phyloP scores from a whole-genome alignment of 176 grass and related monocot genomes.

The Bothriochloa decipiens region DNA sequence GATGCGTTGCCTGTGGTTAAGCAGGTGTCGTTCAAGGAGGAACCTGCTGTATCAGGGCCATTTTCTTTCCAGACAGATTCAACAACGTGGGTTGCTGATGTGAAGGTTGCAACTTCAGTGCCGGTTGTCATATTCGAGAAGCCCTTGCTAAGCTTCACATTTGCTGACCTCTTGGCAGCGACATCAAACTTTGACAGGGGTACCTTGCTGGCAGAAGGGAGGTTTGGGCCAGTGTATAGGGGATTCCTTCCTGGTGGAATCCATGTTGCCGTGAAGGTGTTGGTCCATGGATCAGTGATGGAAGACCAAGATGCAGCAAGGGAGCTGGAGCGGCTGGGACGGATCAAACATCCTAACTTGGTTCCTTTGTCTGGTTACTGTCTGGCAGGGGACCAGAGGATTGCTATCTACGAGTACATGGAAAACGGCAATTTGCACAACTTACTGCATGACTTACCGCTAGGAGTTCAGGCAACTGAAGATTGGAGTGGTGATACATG shows the following conservation, averaged over 20 bases:
- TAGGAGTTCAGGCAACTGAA: slow-evolving; percentile 85
- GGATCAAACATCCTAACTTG: slow-evolving; percentile 89
- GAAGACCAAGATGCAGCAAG: slow-evolving; percentile 73
- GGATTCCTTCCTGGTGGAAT: slow-evolving; percentile 87
- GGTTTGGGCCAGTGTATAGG: slow-evolving; percentile 86
- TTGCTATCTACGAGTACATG: slow-evolving; percentile 98
- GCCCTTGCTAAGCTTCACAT: slow-evolving; percentile 81
- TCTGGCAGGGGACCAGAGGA: slow-evolving; percentile 82
- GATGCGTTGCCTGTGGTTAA: slow-evolving; percentile 52
- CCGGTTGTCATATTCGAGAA: slow-evolving; percentile 97
- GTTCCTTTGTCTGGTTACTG: slow-evolving; percentile 92
- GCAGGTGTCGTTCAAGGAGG: slow-evolving; percentile 70
- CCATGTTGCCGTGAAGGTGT: slow-evolving; percentile 86
- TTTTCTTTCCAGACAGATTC: slow-evolving; percentile 89
- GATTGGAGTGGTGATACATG: slow-evolving; percentile 97
- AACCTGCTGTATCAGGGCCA: slow-evolving; percentile 69
- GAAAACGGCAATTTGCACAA: slow-evolving; percentile 95
- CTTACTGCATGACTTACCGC: slow-evolving; percentile 85
- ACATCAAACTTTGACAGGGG: slow-evolving; percentile 91
- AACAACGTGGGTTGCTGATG: slow-evolving; percentile 88
- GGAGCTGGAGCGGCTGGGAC: slow-evolving; percentile 83
- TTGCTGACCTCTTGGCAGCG: slow-evolving; percentile 75
- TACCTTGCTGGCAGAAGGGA: slow-evolving; percentile 88
- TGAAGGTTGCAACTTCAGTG: slow-evolving; percentile 86
- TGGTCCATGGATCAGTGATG: slow-evolving; percentile 74